Evolutionary conservation across 2,329 filamentous ascomycete species (phyloP).

Genomic region (Ustulina deusta): DNA sequence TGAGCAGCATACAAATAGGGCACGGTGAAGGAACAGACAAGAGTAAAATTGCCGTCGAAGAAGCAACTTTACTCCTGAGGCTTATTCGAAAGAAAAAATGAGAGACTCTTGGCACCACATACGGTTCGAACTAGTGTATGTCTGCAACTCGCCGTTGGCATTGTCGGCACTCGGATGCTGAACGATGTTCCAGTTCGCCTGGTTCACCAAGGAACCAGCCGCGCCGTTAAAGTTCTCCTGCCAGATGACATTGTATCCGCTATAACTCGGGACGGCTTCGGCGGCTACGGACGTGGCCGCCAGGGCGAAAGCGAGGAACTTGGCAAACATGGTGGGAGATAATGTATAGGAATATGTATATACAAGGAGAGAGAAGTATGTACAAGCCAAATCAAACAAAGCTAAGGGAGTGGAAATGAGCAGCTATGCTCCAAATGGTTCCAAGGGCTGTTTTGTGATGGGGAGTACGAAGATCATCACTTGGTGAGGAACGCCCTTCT

Average conservation of each 20-base stretch:
- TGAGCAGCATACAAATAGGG: not conserved
- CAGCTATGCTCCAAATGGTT: constrained; percentile 41
- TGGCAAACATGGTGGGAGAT: constrained; percentile 41
- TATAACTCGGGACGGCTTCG: constrained; percentile 52
- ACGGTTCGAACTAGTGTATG: constrained; percentile 57
- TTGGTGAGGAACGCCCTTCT: constrained; percentile 36
- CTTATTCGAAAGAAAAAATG: not conserved
- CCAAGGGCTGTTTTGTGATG: constrained; percentile 36
- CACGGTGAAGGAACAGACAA: not conserved
- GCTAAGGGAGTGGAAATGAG: constrained; percentile 45
- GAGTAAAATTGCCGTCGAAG: not conserved
- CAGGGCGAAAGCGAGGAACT: constrained; percentile 41
- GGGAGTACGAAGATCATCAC: constrained; percentile 40
- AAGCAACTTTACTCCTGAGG: not conserved
- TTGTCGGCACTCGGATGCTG: constrained; percentile 55
- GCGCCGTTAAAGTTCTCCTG: constrained; percentile 59
- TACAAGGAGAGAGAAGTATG: constrained; percentile 25
- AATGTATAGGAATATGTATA: constrained; percentile 16
- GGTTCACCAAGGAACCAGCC: constrained; percentile 54
- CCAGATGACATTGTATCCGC: constrained; percentile 60
- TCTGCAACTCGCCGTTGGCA: constrained; percentile 63
- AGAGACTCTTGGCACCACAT: constrained; percentile 11
- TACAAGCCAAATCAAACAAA: constrained; percentile 40
- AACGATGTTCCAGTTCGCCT: constrained; percentile 60
- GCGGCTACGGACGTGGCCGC: constrained; percentile 40